Evolutionary conservation across 495 filamentous ascomycete genomes (phyloP).

Genomic region (Xylaria curta): DNA sequence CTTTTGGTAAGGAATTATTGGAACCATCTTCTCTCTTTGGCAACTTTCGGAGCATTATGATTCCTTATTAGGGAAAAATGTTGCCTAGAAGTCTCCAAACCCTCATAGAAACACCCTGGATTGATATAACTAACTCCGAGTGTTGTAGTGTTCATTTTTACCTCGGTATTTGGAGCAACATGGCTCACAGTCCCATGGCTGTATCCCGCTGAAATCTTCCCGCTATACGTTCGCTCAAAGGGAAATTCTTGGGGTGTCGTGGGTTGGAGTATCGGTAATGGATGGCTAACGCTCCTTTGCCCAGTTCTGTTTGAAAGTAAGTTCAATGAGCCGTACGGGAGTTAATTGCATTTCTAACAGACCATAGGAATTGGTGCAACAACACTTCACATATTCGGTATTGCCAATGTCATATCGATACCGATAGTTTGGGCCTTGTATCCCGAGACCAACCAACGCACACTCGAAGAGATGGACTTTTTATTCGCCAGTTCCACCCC

Average conservation of each 20-base stretch:
- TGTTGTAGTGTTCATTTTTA: conserved; percentile 64
- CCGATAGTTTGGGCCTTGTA: conserved; percentile 74
- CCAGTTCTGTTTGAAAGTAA: conserved; percentile 64
- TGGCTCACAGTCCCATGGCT: conserved; percentile 77
- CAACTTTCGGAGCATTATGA: too few species aligned
- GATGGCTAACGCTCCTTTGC: conserved; percentile 67
- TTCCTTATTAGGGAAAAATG: too few species aligned
- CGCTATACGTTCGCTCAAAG: conserved; percentile 68
- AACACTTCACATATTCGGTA: conserved; percentile 71
- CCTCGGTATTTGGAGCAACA: conserved; percentile 71
- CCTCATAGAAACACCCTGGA: too few species aligned
- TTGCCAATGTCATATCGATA: conserved; percentile 66
- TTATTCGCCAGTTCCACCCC: conserved; percentile 65
- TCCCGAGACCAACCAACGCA: conserved; percentile 71
- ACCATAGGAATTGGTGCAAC: conserved; percentile 61
- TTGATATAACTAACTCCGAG: too few species aligned
- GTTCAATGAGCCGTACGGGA: background rate
- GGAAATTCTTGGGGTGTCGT: conserved; percentile 79
- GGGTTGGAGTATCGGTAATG: conserved; percentile 76
- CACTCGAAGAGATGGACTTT: conserved; percentile 73
- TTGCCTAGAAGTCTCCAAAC: too few species aligned
- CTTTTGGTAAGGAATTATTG: conserved; percentile 49
- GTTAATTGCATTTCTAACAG: background rate
- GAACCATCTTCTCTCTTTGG: too few species aligned
- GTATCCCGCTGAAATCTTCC: conserved; percentile 77